Evolutionary conservation across 1,284 basidiomycete genomes (phyloP).

Genomic region (Austroboletus novae-zelandiae): DNA sequence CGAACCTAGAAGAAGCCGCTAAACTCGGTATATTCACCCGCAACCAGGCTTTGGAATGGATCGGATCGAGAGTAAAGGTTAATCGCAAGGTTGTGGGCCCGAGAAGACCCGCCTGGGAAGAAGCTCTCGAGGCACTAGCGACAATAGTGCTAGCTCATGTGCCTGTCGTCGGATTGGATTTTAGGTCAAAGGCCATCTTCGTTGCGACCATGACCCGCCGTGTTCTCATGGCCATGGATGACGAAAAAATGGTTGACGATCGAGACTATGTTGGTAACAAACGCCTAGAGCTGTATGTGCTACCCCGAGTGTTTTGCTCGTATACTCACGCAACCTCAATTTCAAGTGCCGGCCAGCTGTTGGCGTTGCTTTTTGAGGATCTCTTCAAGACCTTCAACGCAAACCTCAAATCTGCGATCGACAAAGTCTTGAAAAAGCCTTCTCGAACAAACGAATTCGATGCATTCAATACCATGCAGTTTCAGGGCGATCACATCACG

Average conservation of each 20-base stretch:
- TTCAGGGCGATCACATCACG: conserved; percentile 94
- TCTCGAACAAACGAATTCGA: conserved; percentile 96
- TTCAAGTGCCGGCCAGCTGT: conserved; percentile 88
- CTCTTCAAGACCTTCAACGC: conserved; percentile 99
- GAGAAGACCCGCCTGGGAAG: conserved; percentile 86
- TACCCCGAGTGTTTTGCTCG: conserved; percentile 3
- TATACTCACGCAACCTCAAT: conserved; percentile 31
- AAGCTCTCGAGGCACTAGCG: conserved; percentile 93
- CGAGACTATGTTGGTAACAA: conserved; percentile 99
- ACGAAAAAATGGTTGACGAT: conserved; percentile 97
- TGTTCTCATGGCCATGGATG: conserved; percentile 95
- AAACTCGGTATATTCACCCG: conserved; percentile 90
- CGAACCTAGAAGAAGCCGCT: conserved; percentile 93
- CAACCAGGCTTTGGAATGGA: conserved; percentile 94
- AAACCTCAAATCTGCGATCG: conserved; percentile 94
- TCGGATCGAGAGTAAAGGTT: conserved; percentile 89
- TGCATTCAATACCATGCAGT: conserved; percentile 91
- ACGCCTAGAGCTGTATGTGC: conserved; percentile 87
- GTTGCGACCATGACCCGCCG: conserved; percentile 97
- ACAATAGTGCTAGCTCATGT: conserved; percentile 98
- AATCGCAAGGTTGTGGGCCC: conserved; percentile 79
- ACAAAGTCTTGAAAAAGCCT: conserved; percentile 97
- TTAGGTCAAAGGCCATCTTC: conserved; percentile 95
- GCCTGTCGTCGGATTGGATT: conserved; percentile 88
- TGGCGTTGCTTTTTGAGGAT: conserved; percentile 96